Base-by-base conservation (phyloP, 2,329 filamentous ascomycete species). In the Penicillium brevicompactum region DNA sequence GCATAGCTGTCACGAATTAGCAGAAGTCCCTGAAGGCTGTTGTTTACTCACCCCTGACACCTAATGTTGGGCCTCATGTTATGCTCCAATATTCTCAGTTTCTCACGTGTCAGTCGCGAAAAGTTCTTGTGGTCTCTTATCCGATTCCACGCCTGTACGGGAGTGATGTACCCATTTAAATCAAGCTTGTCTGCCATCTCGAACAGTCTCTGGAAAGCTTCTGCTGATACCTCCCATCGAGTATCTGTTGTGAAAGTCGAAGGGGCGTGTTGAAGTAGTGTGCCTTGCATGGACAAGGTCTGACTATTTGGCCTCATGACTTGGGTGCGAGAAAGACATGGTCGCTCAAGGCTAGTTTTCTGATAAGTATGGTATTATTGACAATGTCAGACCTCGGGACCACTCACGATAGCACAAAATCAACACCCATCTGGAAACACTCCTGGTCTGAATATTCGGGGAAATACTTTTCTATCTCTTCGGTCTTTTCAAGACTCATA, bases 81-180 rank as follows among this genome's bases (percentile, higher is more conserved):
- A 31, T 37, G 41, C n/a, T 51, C 50, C 40, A 62, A 53, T n/a
- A n/a, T 38, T 14, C 61, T 61, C 51, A 74, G 49, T 3, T 40
- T 45, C 2, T 49, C 47, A 0, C 64, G 40, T 5, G 64, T 64
- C 10, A 73, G 31, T 11, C 30, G 38, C 1, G 47, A 27, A 48
- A 72, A 68, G 8, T 59, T 59, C 2, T 60, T 55, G 53, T 70
- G 65, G 21, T 53, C 46, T 11, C 61, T 60, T 8, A 74, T 63
- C 21, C 65, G 55, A 42, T 70, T 63, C 72, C 71, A 74, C 3
- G 69, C 72, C 51, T 76, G 73, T 1, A 75, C 67, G 0, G 73
- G 73, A 2, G 72, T 76, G 2, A 74, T 49, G 32, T 74, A 70
- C 9, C 62, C 62, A 4, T 61, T 42, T 4, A 61, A 38, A 3